phyloP scores from a whole-genome alignment of 495 filamentous ascomycete genomes.

The Glutinoglossum americanum region DNA sequence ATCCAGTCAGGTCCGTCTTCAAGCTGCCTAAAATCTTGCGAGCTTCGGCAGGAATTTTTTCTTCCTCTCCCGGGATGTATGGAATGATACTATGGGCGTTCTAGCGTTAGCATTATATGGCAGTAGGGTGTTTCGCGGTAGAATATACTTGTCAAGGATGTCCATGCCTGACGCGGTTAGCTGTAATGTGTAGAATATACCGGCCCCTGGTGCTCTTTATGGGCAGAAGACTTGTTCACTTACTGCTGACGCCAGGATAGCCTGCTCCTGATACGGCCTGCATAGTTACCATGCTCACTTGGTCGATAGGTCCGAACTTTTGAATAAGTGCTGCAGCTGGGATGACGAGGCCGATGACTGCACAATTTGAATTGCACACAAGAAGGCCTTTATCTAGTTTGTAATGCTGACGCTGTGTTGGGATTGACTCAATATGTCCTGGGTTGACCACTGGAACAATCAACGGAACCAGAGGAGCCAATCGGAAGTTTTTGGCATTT shows the following conservation, averaged over 20 bases:
- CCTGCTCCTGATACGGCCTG: conserved; percentile 73
- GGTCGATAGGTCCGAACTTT: conserved; percentile 50
- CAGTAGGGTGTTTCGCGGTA: too few species aligned
- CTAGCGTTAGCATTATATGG: too few species aligned
- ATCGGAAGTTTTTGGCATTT: conserved; percentile 78
- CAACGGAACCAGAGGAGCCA: conserved; percentile 60
- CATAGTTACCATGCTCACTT: conserved; percentile 63
- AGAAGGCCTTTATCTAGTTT: conserved; percentile 54
- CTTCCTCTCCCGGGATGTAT: conserved; percentile 68
- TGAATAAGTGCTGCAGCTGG: conserved; percentile 68
- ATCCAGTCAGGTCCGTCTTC: conserved; percentile 40
- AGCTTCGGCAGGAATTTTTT: conserved; percentile 69
- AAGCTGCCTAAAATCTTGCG: conserved; percentile 62
- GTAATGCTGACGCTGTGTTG: conserved; percentile 45
- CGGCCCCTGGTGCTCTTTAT: not conserved
- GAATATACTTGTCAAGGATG: conserved; percentile 40
- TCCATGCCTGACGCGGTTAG: conserved; percentile 22
- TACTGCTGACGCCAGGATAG: conserved; percentile 62
- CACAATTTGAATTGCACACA: conserved; percentile 81
- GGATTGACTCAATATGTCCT: conserved; percentile 52
- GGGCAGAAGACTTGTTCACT: conserved; percentile 8
- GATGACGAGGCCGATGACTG: conserved; percentile 72
- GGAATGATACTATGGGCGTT: conserved; percentile 34
- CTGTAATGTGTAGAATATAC: not conserved
- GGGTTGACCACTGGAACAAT: conserved; percentile 74